phyloP scores from a whole-genome alignment of 2,329 filamentous ascomycete genomes.

The Aulographum hederae region DNA sequence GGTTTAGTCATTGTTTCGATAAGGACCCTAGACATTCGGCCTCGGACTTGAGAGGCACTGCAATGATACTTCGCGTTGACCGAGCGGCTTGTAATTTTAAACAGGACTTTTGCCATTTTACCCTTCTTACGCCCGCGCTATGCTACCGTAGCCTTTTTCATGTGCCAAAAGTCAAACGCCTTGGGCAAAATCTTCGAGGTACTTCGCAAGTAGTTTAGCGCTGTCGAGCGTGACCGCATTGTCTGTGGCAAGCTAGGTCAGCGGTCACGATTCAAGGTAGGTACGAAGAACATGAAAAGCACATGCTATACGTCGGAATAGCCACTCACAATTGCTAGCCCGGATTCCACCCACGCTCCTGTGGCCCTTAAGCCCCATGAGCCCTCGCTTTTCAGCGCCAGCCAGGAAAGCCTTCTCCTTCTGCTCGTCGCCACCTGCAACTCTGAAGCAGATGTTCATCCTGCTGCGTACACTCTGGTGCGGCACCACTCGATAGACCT shows the following conservation, averaged over 20 bases:
- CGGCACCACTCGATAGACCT: slow-evolving; percentile 63
- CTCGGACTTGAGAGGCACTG: too few species aligned
- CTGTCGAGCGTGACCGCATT: slow-evolving; percentile 59
- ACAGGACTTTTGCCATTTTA: too few species aligned
- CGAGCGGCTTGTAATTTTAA: too few species aligned
- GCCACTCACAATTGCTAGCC: slow-evolving; percentile 50
- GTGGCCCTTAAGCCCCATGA: slow-evolving; percentile 78
- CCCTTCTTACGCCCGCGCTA: too few species aligned
- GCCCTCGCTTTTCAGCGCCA: slow-evolving; percentile 45
- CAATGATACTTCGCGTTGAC: too few species aligned
- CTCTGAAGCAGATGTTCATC: slow-evolving; percentile 92
- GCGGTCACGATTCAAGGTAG: slow-evolving; percentile 6
- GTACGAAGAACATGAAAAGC: slow-evolving; percentile 2
- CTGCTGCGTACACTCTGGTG: slow-evolving; percentile 58
- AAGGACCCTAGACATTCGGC: too few species aligned
- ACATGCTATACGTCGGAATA: too few species aligned
- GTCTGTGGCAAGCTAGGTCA: slow-evolving; percentile 30
- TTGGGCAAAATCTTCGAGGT: slow-evolving; percentile 44
- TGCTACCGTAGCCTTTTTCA: too few species aligned
- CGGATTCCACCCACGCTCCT: slow-evolving; percentile 73
- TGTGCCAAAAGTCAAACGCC: too few species aligned
- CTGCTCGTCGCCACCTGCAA: slow-evolving; percentile 45
- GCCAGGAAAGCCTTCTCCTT: slow-evolving; percentile 68
- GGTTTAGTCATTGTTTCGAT: too few species aligned
- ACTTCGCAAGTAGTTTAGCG: slow-evolving; percentile 47